Evolutionary conservation across 768 basidiomycete genomes (phyloP), one percentile per base, ranked within the genome.

Genomic region (Agrocybe praecox): DNA sequence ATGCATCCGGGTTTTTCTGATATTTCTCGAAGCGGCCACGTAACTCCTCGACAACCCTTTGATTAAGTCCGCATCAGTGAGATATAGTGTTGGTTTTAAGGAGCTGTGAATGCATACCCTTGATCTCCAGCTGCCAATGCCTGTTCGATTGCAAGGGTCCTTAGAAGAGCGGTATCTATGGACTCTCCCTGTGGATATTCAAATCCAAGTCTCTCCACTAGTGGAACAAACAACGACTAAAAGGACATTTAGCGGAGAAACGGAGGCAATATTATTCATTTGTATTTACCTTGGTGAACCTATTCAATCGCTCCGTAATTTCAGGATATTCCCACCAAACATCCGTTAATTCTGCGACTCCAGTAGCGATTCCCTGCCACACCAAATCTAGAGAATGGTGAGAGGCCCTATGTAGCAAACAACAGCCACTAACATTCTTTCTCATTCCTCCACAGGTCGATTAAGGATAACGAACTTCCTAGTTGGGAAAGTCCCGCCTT

Each of bases 311-410:
- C 33, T 78, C 79, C 33, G 74, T 76, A 62, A 79, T 75, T 24
- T 74, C 77, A 29, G 72, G 75, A 65, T 93, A 75, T 70, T 96
- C 94, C 90, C 92, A 97, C 90, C 94, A 97, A 2, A 85, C 82
- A 7, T 78, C 80, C 11, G 76, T 68, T 23, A 97, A 70, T 34
- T 74, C 69, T 24, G 65, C 62, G 48, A 98, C 70, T 49, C 80
- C 85, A 9, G 76, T 73, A 2, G 80, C 72, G 46, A 96, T 85
- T 54, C 84, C 84, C 48, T 83, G 76, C 93, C 91, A 95, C 14
- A 96, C 92, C 57, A 93, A 78, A 72, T 87, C 94, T 94, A 42
- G 12, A 29, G n/a, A 50, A 4, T 17, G 8, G 6, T 15, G 15
- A 34, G 33, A 34, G 15, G 7, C 26, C 19, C 21, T 2, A 29